phyloP scores from a whole-genome alignment of 2,329 filamentous ascomycete species.

The Monosporascus ibericus region DNA sequence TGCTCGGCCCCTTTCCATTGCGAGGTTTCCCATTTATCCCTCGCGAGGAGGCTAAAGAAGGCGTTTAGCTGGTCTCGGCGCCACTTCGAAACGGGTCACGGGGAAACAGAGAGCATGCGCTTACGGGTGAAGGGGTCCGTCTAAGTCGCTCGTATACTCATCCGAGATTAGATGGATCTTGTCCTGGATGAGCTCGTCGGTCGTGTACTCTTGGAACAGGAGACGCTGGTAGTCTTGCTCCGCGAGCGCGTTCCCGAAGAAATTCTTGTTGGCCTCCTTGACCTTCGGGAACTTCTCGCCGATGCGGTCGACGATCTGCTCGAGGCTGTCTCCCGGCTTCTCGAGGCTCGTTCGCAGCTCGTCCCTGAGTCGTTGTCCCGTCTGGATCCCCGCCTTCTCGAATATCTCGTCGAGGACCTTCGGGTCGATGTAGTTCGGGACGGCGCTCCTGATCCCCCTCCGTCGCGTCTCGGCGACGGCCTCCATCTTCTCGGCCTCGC shows the following conservation, averaged over 20 bases:
- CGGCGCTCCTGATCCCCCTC: background rate
- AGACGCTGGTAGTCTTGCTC: conserved; percentile 23
- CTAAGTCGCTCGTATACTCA: conserved; percentile 8
- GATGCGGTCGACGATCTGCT: conserved; percentile 8
- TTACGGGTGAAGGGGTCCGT: conserved; percentile 16
- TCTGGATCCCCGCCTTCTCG: background rate
- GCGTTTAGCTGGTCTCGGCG: background rate
- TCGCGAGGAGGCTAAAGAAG: conserved; percentile 11
- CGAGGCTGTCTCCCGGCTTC: conserved; percentile 4
- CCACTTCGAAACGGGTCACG: too few species aligned
- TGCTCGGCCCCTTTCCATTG: conserved; percentile 3
- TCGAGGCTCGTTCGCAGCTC: conserved; percentile 1
- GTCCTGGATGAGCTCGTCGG: conserved; percentile 19
- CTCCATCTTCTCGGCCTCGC: background rate
- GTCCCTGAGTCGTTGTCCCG: conserved; percentile 5
- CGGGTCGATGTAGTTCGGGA: conserved; percentile 8
- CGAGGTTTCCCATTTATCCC: conserved; percentile 8
- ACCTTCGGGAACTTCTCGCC: background rate
- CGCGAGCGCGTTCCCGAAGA: conserved; percentile 10
- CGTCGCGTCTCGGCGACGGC: conserved; percentile 1
- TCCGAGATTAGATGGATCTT: conserved; percentile 14
- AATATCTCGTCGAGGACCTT: conserved; percentile 12
- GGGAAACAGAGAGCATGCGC: conserved; percentile 3
- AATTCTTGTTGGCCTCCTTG: conserved; percentile 7
- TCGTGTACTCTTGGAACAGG: conserved; percentile 17